phyloP scores from a whole-genome alignment of 73 alveolate species.

The Stentor roeselii region DNA sequence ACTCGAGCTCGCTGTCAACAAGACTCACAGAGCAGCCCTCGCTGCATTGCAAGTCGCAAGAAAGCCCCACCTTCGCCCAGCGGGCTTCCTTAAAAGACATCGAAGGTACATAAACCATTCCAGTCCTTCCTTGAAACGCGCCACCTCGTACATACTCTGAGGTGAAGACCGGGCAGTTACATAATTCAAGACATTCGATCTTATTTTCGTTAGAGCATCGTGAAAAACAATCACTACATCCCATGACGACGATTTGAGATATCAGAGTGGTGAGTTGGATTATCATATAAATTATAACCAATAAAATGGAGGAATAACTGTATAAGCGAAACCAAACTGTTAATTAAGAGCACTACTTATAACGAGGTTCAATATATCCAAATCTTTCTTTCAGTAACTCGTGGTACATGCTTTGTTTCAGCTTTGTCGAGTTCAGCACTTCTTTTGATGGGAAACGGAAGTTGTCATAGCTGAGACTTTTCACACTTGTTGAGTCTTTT shows the following conservation, averaged over 20 bases:
- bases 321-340: no score
- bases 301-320: no score
- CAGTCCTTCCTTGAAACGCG: not conserved
- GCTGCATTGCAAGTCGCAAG: not conserved
- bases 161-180: not conserved
- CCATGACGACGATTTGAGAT: not conserved
- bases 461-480: not conserved
- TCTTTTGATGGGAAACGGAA: not conserved
- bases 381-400: not conserved
- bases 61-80: not conserved
- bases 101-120: not conserved
- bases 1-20: not conserved
- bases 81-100: not conserved
- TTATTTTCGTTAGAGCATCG: not conserved
- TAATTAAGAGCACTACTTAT: no score
- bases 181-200: not conserved
- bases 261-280: not conserved
- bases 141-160: not conserved
- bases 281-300: constrained; percentile 2
- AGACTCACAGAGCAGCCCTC: not conserved
- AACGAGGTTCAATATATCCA: not conserved
- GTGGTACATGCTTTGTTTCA: not conserved
- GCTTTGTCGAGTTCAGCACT: not conserved
- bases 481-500: not conserved
- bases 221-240: not conserved